phyloP scores from a whole-genome alignment of 2,329 filamentous ascomycete species.

The Aspergillus awamori region DNA sequence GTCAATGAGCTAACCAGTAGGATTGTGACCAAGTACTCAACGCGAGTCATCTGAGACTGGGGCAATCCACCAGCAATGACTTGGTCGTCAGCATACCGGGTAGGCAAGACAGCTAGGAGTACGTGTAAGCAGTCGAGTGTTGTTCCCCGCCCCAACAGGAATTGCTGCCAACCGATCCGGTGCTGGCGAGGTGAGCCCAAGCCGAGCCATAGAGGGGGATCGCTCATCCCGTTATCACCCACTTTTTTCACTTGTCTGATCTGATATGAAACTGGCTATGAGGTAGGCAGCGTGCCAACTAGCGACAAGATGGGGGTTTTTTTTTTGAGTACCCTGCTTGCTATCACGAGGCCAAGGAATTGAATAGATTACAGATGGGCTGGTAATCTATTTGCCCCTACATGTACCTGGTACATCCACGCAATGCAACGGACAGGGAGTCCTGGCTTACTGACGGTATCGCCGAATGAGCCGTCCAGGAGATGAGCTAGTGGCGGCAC shows the following conservation, averaged over 20 bases:
- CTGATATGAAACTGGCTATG: not conserved
- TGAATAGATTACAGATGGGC: not conserved
- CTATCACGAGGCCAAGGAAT: not conserved
- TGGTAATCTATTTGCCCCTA: not conserved
- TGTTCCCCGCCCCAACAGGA: not conserved
- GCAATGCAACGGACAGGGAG: not conserved
- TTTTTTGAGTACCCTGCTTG: no score
- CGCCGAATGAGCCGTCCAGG: not conserved
- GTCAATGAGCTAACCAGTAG: not conserved
- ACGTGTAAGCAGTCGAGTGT: not conserved
- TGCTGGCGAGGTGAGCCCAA: not conserved
- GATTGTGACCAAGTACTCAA: not conserved
- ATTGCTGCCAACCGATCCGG: not conserved
- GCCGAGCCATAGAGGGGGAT: not conserved
- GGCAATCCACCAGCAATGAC: not conserved
- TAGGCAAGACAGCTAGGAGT: not conserved
- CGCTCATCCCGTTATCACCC: not conserved
- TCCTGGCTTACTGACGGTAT: not conserved
- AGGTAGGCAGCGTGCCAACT: not conserved
- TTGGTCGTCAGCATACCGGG: not conserved
- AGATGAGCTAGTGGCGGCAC: not conserved
- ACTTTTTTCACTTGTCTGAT: not conserved
- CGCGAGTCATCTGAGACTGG: not conserved
- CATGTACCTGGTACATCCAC: not conserved
- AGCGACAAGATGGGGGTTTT: not conserved